Conservation (phyloP, 768 basidiomycete genomes). For the Daedaleopsis nitida region DNA sequence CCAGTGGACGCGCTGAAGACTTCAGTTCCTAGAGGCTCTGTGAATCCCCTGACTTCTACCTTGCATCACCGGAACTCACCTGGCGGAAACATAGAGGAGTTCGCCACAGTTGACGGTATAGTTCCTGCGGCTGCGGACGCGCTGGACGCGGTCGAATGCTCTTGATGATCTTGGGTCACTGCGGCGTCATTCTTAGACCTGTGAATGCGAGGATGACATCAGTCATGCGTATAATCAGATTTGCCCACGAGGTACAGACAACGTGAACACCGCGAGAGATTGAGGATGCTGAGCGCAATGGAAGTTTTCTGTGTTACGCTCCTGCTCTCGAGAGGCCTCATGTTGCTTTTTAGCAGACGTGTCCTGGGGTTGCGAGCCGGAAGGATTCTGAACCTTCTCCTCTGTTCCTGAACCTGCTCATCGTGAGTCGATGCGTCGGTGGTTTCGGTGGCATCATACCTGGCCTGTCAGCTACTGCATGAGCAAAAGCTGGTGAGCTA, state of each 20-base stretch:
- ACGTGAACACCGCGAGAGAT: neutral
- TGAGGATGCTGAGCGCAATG: neutral
- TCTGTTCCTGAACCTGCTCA: neutral
- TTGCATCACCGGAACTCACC: neutral
- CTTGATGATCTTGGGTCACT: neutral
- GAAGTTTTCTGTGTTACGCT: neutral
- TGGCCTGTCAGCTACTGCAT: neutral
- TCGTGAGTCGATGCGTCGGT: neutral
- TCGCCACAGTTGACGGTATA: neutral
- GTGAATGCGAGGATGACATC: neutral
- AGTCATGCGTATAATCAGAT: neutral
- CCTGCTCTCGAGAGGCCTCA: neutral
- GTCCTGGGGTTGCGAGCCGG: neutral
- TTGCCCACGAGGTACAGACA: neutral
- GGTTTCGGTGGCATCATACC: neutral
- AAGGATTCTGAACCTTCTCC: neutral
- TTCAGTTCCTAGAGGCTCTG: neutral
- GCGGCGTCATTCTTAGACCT: neutral
- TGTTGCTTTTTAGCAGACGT: neutral
- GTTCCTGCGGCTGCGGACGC: too few species aligned
- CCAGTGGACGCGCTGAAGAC: neutral
- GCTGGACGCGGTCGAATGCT: too few species aligned
- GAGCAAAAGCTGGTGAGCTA: neutral
- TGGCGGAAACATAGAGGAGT: neutral
- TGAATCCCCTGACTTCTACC: neutral